A percentile compares a stretch with the other conserved stretches of the same genome.
These are phyloP conservation scores for Lactarius hengduanensis DNA, from an alignment of 768 basidiomycete species.

Conservation along the genomic window DNA sequence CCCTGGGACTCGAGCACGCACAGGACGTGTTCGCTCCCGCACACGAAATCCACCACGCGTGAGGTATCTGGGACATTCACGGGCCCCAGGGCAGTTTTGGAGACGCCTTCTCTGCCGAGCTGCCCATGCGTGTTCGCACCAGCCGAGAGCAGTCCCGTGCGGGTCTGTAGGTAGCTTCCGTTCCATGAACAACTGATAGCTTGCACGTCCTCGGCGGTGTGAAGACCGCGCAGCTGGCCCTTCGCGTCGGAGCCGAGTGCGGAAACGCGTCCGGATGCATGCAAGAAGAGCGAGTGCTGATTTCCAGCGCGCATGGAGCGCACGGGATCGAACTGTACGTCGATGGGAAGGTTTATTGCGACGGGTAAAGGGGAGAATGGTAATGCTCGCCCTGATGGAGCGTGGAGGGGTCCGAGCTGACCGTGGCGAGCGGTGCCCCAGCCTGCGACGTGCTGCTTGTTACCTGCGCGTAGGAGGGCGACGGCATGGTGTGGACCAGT, in stretches of 20 bases:
- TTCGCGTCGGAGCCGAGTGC: constrained; percentile 73
- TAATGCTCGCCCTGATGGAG: constrained; percentile 30
- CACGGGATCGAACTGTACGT: constrained; percentile 28
- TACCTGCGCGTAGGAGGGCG: constrained; percentile 39
- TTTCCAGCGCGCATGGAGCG: constrained; percentile 45
- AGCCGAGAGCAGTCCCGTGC: constrained; percentile 43
- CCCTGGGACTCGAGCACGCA: constrained; percentile 28
- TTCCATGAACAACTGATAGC: constrained; percentile 74
- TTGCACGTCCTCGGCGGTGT: constrained; percentile 31
- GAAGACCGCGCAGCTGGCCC: constrained; percentile 53
- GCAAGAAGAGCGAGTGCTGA: constrained; percentile 50
- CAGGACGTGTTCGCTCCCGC: constrained; percentile 87
- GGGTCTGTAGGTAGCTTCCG: constrained; percentile 54
- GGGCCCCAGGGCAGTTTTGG: constrained; percentile 27
- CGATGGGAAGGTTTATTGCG: constrained; percentile 36
- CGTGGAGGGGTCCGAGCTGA: constrained; percentile 58
- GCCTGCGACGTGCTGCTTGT: constrained; percentile 47
- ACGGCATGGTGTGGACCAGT: constrained; percentile 77
- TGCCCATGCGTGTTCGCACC: constrained; percentile 63
- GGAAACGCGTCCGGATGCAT: constrained; percentile 46
- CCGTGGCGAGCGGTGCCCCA: constrained; percentile 89
- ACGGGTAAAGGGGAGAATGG: constrained; percentile 37
- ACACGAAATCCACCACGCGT: constrained; percentile 35
- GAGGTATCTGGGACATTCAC: constrained; percentile 37
- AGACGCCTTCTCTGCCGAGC: constrained; percentile 46